Evolutionary conservation across 345 rosid genomes (phyloP).

Genomic region (Salix purpurea): DNA sequence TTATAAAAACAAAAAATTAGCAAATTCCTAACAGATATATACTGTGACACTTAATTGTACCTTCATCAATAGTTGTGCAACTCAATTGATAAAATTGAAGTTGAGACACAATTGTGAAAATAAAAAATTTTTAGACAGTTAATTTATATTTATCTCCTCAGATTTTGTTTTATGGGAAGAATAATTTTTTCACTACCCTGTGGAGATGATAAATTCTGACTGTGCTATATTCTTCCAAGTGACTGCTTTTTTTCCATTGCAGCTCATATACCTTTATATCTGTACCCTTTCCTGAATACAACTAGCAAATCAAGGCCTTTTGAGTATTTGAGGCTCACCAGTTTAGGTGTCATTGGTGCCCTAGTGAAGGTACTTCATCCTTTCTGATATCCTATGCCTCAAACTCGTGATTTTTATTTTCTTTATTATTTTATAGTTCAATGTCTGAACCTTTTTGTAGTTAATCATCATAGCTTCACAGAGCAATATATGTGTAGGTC

Average conservation of each 20-base stretch:
- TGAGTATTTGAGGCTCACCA: conserved; percentile 91
- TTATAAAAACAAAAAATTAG: too few relatives aligned
- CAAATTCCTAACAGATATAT: not conserved
- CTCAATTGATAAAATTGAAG: not conserved
- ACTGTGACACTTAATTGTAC: too few relatives aligned
- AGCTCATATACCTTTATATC: conserved; percentile 95
- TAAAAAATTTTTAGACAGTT: too few relatives aligned
- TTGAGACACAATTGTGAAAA: too few relatives aligned
- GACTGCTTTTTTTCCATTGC: conserved; percentile 20
- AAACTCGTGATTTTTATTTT: not conserved
- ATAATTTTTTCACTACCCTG: not conserved
- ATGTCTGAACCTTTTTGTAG: not conserved
- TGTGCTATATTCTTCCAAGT: not conserved
- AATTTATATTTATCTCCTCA: too few relatives aligned
- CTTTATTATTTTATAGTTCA: not conserved
- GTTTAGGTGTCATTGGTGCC: conserved; percentile 98
- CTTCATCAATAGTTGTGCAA: not conserved
- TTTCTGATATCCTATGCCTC: not conserved
- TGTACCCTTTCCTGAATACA: conserved; percentile 92
- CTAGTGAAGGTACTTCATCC: conserved; percentile 74
- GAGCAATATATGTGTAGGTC: not conserved
- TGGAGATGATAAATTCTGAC: not conserved
- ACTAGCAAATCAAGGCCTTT: conserved; percentile 95
- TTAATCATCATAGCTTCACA: not conserved
- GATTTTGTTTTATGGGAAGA: not conserved